phyloP scores from a whole-genome alignment of 148 eudicot species.

The Amaranthus hypochondriacus region DNA sequence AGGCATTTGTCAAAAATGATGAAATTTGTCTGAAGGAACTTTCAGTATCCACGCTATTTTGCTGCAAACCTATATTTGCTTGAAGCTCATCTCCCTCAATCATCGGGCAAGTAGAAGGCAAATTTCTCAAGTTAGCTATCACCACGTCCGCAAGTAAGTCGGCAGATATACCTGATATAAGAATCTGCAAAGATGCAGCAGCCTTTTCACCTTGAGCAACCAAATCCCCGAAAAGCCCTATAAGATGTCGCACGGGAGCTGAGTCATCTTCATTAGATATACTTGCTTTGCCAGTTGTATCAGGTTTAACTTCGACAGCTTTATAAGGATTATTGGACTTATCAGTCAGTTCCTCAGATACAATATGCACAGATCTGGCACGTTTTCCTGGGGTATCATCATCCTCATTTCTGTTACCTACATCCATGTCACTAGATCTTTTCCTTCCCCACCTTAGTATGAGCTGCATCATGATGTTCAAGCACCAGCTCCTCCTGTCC shows the following conservation, averaged over 20 bases:
- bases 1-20: constrained; percentile 46
- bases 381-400: constrained; percentile 72
- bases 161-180: constrained; percentile 84
- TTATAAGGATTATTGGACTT: constrained; percentile 28
- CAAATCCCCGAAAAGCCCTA: constrained; percentile 74
- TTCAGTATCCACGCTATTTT: constrained; percentile 35
- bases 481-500: constrained; percentile 55
- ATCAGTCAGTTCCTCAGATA: constrained; percentile 34
- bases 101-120: constrained; percentile 56
- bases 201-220: constrained; percentile 94
- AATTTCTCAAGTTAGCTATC: constrained; percentile 70
- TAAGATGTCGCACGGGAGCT: constrained; percentile 85
- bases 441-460: constrained; percentile 48
- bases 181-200: constrained; percentile 68
- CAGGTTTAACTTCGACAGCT: constrained; percentile 26
- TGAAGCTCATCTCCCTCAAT: constrained; percentile 43
- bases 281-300: constrained; percentile 33
- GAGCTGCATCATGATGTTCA: constrained; percentile 30
- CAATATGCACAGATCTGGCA: constrained; percentile 39
- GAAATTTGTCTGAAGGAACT: constrained; percentile 53
- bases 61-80: constrained; percentile 24
- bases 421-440: constrained; percentile 51
- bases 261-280: constrained; percentile 40
- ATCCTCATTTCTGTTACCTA: constrained; percentile 42
- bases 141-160: constrained; percentile 93